These are phyloP conservation scores for Tuber melanosporum DNA, from an alignment of 495 filamentous ascomycete species.

Conservation along the genomic window DNA sequence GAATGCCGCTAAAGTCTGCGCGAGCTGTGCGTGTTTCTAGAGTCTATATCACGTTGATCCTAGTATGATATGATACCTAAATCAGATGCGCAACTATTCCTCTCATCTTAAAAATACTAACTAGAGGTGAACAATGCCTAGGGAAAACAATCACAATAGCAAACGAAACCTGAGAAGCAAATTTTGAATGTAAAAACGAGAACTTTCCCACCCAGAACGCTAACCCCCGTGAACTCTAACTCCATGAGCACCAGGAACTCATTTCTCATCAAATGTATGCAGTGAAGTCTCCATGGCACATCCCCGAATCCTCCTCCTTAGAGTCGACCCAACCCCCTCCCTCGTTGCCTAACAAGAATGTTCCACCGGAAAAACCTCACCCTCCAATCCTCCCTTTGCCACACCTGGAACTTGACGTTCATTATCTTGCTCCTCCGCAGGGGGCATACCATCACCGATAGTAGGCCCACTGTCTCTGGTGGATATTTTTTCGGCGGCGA, in stretches of 20 bases:
- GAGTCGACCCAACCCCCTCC: not conserved
- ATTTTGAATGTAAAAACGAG: not conserved
- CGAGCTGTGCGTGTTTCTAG: not conserved
- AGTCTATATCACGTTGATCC: not conserved
- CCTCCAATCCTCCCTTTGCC: not conserved
- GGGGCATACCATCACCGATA: not conserved
- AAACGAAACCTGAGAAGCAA: not conserved
- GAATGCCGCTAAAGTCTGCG: not conserved
- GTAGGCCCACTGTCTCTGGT: not conserved
- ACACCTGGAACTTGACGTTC: not conserved
- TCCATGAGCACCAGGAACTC: not conserved
- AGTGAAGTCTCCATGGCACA: not conserved
- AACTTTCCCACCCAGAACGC: not conserved
- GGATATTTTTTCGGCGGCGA: not conserved
- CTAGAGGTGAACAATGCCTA: not conserved
- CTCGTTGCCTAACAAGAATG: not conserved
- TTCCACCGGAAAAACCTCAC: not conserved
- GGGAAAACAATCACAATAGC: not conserved
- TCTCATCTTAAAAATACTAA: not conserved
- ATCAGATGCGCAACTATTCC: too few relatives aligned
- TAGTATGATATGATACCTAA: not conserved
- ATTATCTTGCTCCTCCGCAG: not conserved
- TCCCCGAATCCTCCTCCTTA: not conserved
- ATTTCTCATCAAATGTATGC: not conserved
- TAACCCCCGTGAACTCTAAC: not conserved